phyloP scores from a whole-genome alignment of 441 rosid species.

The Corymbia citriodora region DNA sequence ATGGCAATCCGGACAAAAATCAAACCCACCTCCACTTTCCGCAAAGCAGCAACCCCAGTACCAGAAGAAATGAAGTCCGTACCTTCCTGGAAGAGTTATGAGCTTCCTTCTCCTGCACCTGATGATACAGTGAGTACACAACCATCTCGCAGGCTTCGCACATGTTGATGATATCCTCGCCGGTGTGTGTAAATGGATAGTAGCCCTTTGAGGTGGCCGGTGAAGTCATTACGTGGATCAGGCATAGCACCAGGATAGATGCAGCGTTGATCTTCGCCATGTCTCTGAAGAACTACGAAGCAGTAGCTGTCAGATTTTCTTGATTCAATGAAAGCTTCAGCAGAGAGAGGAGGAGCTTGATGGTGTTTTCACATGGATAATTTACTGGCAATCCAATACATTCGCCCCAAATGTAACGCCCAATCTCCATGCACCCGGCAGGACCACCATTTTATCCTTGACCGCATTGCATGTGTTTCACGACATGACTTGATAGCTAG shows the following conservation, averaged over 20 bases:
- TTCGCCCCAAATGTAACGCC: not conserved
- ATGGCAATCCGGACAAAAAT: not conserved
- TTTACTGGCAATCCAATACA: not conserved
- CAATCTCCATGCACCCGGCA: too few species aligned
- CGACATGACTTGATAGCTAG: too few species aligned
- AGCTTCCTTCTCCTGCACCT: slow-evolving; percentile 57
- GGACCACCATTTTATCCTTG: too few species aligned
- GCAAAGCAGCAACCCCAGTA: slow-evolving; percentile 8
- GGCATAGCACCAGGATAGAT: slow-evolving; percentile 15
- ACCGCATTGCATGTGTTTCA: too few species aligned
- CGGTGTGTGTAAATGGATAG: too few species aligned
- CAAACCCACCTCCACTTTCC: not conserved
- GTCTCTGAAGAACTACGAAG: not conserved
- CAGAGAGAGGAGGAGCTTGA: not conserved
- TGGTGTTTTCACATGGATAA: not conserved
- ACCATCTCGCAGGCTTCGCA: slow-evolving; percentile 82
- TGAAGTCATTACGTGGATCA: slow-evolving; percentile 24
- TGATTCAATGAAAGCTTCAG: not conserved
- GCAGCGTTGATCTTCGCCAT: slow-evolving; percentile 22
- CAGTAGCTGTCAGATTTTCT: not conserved
- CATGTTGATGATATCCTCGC: slow-evolving; percentile 64
- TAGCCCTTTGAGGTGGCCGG: slow-evolving; percentile 26
- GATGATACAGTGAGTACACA: slow-evolving; percentile 42
- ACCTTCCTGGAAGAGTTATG: slow-evolving; percentile 79
- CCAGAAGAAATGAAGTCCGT: not conserved